A percentile compares a stretch with the other conserved stretches of the same genome.
phyloP scores from a whole-genome alignment of 2,329 filamentous ascomycete genomes.

The Albifimbria verrucaria region DNA sequence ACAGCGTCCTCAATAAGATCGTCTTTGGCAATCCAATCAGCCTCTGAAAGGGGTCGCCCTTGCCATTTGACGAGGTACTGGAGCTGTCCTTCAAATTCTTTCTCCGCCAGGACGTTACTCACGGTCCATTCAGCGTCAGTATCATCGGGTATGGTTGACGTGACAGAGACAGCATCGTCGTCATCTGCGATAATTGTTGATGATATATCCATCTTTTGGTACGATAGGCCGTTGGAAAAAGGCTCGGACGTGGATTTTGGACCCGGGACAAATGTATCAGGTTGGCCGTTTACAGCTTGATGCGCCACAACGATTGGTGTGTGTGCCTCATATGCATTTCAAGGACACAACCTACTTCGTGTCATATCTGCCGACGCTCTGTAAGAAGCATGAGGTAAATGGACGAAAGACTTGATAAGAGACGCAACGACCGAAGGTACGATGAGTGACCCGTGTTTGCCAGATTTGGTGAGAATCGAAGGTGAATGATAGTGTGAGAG shows the following conservation, averaged over 20 bases:
- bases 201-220: neutral
- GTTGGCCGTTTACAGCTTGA: neutral
- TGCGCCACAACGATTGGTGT: neutral
- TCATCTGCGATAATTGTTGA: neutral
- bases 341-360: too few relatives aligned
- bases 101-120: slow-evolving; percentile 49
- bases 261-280: neutral
- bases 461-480: too few relatives aligned
- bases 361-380: too few relatives aligned
- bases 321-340: too few relatives aligned
- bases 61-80: slow-evolving; percentile 36
- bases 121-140: slow-evolving; percentile 44
- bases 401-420: too few relatives aligned
- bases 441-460: too few relatives aligned
- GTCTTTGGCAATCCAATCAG: slow-evolving; percentile 48
- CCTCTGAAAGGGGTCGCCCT: slow-evolving; percentile 28
- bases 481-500: too few relatives aligned
- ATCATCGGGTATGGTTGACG: slow-evolving; percentile 29
- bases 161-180: slow-evolving; percentile 26
- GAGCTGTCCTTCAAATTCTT: slow-evolving; percentile 17
- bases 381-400: too few relatives aligned
- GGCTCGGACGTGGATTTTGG: neutral
- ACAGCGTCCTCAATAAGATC: slow-evolving; percentile 38
- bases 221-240: neutral
- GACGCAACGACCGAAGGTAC: too few relatives aligned